Evolutionary conservation across 2,329 filamentous ascomycete genomes (phyloP).

Genomic region (Botrytis medusae): DNA sequence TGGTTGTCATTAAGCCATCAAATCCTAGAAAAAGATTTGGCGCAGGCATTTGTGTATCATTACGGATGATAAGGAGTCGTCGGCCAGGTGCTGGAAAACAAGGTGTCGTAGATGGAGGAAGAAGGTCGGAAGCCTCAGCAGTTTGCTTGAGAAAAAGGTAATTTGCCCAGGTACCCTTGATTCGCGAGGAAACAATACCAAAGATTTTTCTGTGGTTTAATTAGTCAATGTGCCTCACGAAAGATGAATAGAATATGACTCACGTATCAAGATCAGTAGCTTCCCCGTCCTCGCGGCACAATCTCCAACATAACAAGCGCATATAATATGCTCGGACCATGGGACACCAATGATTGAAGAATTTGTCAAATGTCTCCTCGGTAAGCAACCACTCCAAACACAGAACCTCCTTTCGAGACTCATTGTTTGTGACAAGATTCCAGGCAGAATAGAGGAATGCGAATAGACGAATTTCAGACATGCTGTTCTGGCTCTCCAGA

Average conservation of each 20-base stretch:
- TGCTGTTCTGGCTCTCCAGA: constrained; percentile 68
- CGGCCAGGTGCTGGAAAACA: constrained; percentile 69
- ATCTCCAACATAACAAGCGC: constrained; percentile 68
- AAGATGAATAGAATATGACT: constrained; percentile 38
- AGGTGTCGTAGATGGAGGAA: constrained; percentile 60
- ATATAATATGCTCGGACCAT: constrained; percentile 78
- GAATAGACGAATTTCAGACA: constrained; percentile 69
- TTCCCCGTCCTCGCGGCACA: constrained; percentile 60
- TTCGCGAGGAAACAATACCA: constrained; percentile 53
- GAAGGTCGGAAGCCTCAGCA: constrained; percentile 50
- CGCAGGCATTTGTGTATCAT: constrained; percentile 50
- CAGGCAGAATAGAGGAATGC: constrained; percentile 67
- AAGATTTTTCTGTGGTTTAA: constrained; percentile 54
- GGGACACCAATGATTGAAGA: constrained; percentile 74
- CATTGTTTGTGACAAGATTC: constrained; percentile 56
- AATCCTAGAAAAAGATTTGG: constrained; percentile 57
- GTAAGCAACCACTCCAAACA: constrained; percentile 64
- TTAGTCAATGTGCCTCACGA: constrained; percentile 30
- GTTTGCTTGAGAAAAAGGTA: constrained; percentile 60
- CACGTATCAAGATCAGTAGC: constrained; percentile 56
- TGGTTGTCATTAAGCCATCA: constrained; percentile 50
- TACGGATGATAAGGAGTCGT: constrained; percentile 67
- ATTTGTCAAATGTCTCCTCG: constrained; percentile 60
- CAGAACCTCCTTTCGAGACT: constrained; percentile 57
- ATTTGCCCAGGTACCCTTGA: constrained; percentile 62